phyloP scores from a whole-genome alignment of 2,329 filamentous ascomycete genomes.

The Xylaria multiplex region DNA sequence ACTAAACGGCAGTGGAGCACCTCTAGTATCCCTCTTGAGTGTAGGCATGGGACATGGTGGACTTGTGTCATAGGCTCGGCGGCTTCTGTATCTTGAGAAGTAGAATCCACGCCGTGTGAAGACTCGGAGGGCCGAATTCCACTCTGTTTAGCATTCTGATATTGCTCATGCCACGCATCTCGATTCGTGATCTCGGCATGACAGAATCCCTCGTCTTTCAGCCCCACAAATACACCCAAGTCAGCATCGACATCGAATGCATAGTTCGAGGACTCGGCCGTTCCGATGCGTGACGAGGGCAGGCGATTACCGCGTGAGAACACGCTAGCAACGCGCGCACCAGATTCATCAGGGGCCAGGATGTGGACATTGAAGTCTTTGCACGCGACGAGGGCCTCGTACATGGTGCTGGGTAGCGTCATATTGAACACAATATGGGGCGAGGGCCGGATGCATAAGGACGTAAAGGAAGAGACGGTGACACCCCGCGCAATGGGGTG shows the following conservation, averaged over 20 bases:
- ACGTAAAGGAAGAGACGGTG: conserved; percentile 70
- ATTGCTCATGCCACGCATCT: conserved; percentile 33
- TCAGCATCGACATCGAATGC: conserved; percentile 32
- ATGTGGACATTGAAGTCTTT: conserved; percentile 66
- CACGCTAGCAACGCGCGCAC: conserved; percentile 61
- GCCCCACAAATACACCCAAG: conserved; percentile 30
- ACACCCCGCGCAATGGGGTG: conserved; percentile 57
- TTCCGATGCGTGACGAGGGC: not conserved
- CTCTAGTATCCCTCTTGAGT: conserved; percentile 23
- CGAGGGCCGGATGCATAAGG: conserved; percentile 61
- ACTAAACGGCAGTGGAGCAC: conserved; percentile 32
- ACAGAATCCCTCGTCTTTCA: conserved; percentile 19
- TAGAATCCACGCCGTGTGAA: not conserved
- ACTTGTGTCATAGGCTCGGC: conserved; percentile 10
- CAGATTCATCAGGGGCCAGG: conserved; percentile 58
- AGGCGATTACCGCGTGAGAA: conserved; percentile 60
- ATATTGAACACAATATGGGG: conserved; percentile 68
- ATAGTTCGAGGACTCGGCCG: not conserved
- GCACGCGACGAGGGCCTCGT: conserved; percentile 59
- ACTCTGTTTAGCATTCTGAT: conserved; percentile 25
- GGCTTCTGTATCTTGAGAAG: not conserved
- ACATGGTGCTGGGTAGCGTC: conserved; percentile 64
- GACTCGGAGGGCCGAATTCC: not conserved
- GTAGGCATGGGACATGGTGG: conserved; percentile 31
- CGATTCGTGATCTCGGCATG: conserved; percentile 32